phyloP scores from a whole-genome alignment of 768 basidiomycete genomes.

The Pholiota molesta region DNA sequence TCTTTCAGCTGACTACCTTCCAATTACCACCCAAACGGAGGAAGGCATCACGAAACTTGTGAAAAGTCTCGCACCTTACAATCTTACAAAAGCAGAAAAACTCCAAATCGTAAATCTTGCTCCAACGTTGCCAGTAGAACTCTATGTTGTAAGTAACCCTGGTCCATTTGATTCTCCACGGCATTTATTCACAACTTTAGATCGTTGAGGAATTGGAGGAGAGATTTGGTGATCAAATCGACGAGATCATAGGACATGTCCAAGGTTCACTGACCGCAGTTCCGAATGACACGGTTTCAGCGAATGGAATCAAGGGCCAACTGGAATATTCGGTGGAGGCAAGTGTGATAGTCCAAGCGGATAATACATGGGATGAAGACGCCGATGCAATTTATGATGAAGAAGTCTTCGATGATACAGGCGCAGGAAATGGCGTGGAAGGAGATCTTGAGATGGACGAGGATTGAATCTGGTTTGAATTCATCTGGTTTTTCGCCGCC shows the following conservation, averaged over 20 bases:
- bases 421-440: conserved; percentile 67
- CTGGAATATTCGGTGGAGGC: conserved; percentile 1
- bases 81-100: conserved; percentile 90
- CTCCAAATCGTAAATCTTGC: conserved; percentile 90
- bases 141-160: conserved; percentile 77
- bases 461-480: conserved; percentile 10
- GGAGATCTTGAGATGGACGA: conserved; percentile 75
- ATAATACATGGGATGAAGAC: conserved; percentile 37
- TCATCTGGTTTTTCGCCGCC: no score
- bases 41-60: conserved; percentile 68
- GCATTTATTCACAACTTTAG: conserved; percentile 41
- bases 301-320: conserved; percentile 14
- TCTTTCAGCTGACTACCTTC: conserved; percentile 75
- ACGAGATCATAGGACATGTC: conserved; percentile 66
- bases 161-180: not conserved
- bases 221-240: conserved; percentile 70
- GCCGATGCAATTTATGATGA: conserved; percentile 51
- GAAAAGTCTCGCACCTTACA: conserved; percentile 63
- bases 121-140: conserved; percentile 79
- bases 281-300: not conserved
- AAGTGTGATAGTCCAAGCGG: conserved; percentile 27
- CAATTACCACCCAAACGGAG: conserved; percentile 65
- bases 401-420: conserved; percentile 64
- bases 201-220: conserved; percentile 92
- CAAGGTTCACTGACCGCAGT: conserved; percentile 26